These are phyloP conservation scores for Diplogelasinospora grovesii DNA, from an alignment of 495 filamentous ascomycete genomes.

Conservation along the genomic window DNA sequence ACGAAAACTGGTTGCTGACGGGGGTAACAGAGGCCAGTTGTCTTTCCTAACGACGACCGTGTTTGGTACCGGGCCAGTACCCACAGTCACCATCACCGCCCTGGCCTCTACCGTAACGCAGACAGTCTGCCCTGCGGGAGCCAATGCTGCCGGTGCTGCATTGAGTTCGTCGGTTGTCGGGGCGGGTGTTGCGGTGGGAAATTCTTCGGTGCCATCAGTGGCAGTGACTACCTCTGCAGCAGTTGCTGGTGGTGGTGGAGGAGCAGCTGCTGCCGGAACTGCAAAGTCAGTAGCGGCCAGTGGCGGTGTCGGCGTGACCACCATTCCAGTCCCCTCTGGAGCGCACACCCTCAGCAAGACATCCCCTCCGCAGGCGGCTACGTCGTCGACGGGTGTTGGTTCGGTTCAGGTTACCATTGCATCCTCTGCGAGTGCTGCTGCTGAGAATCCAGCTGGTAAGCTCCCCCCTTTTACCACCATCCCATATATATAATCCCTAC, in stretches of 20 bases:
- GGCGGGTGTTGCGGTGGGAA: slow-evolving; percentile 4
- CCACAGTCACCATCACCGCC: slow-evolving; percentile 37
- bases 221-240: neutral
- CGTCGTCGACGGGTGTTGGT: slow-evolving; percentile 7
- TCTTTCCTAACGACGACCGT: slow-evolving; percentile 35
- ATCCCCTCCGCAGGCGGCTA: slow-evolving; percentile 6
- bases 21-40: slow-evolving; percentile 14
- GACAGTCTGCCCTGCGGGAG: slow-evolving; percentile 16
- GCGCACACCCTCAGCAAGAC: slow-evolving; percentile 14
- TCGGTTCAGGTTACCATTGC: neutral
- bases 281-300: slow-evolving; percentile 5
- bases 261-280: slow-evolving; percentile 4
- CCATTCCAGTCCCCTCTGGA: slow-evolving; percentile 17
- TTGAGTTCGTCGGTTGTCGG: neutral
- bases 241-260: neutral
- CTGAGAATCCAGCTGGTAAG: slow-evolving; percentile 5
- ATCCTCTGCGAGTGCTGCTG: neutral
- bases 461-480: neutral
- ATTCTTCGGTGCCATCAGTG: neutral
- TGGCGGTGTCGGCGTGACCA: slow-evolving; percentile 25
- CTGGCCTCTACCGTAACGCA: slow-evolving; percentile 35
- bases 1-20: neutral
- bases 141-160: slow-evolving; percentile 8
- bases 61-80: slow-evolving; percentile 23
- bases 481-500: too few species aligned